These are phyloP conservation scores for Raddia distichophylla DNA, from an alignment of 176 grass and related monocot species.

Conservation along the genomic window DNA sequence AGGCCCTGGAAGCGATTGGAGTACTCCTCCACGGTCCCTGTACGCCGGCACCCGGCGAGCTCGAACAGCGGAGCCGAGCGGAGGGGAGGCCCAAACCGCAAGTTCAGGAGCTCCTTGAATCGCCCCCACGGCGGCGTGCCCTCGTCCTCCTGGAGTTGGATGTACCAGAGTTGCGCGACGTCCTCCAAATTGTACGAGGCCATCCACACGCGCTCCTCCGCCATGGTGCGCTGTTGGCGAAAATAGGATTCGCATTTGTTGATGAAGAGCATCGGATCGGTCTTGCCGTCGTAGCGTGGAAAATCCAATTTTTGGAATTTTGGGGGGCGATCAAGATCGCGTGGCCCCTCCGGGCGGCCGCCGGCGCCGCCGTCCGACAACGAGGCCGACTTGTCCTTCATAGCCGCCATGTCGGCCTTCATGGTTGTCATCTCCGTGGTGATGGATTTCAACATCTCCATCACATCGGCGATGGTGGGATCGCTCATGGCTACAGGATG, in stretches of 20 bases:
- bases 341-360: background rate
- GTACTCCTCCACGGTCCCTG: background rate
- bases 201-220: background rate
- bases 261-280: constrained; percentile 2
- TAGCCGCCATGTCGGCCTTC: constrained; percentile 16
- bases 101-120: background rate
- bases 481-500: background rate
- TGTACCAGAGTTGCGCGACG: background rate
- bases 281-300: background rate
- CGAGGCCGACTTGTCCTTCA: background rate
- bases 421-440: constrained; percentile 1
- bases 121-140: background rate
- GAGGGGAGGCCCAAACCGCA: background rate
- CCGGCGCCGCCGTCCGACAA: background rate
- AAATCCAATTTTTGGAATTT: background rate
- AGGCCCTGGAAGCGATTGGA: background rate
- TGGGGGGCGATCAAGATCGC: background rate
- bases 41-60: background rate
- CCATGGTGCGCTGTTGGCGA: background rate
- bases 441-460: background rate
- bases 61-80: background rate
- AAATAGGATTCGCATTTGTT: constrained; percentile 8
- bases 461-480: constrained; percentile 7
- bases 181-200: constrained; percentile 12
- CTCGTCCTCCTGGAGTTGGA: background rate